Base-by-base conservation (phyloP, 257 asterid species). In the Ophiorrhiza pumila region DNA sequence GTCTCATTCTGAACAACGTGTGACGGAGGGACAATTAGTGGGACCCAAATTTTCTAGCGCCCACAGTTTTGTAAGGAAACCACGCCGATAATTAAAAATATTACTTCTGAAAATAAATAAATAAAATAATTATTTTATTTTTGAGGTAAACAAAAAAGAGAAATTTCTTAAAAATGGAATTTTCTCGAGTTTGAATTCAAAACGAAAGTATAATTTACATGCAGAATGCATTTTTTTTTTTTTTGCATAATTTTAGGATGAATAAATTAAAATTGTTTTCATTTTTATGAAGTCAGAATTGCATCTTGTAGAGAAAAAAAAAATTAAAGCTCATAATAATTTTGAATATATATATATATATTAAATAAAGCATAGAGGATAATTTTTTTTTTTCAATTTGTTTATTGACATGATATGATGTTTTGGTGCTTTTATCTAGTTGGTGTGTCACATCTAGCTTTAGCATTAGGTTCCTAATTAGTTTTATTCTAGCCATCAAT, bases 61-160 rank as follows among this genome's bases (percentile, higher is more conserved):
- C 76, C 72, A 76, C 60, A 9, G 75, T 18, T 76, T 76, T 27
- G 34, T 31, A 4, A 52, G 22, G 23, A 50, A 69, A 34, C 73
- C 73, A 52, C 46, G 2, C 10, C 22, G 4, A 22, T 46, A 31
- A 32, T 32, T 41, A 35, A 69, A 3, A 34, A 42, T 15, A 13
- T 23, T 7, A 23, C 1, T 13, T 20, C 25, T 4, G 13, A 62
- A 35, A 2, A 62, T 1, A 25, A 3, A 17, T 27, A 25, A 67
- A 46, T 43, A 43, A 46, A 46, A 45, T 13, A 23, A 20, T 5
- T 13, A 17, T 63, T 37, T 12, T 50, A 3, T 15, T 10, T 9
- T 18, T 31, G 9, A 55, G 7, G 3, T 37, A 55, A 53, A 53
- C 22, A 22, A 53, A 5, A 53, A 53, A 0, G 7, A n/a, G 12